Evolutionary conservation across 2,329 filamentous ascomycete genomes (phyloP), one percentile per base, ranked within the genome.

Genomic region (Apiospora arundinis): DNA sequence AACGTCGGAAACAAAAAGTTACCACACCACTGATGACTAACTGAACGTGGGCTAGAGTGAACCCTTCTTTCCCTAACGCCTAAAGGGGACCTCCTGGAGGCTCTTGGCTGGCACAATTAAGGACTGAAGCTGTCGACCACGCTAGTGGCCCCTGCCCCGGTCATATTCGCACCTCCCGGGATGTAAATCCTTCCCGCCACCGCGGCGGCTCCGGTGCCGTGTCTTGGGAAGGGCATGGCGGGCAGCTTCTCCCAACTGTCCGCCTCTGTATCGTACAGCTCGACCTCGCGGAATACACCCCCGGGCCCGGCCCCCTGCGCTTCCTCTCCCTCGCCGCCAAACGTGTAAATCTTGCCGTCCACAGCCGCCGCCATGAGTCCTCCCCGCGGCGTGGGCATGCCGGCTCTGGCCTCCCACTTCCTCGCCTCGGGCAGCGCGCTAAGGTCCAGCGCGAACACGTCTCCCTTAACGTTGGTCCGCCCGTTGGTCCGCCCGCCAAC

Each of bases 331-430:
- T 63, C 56, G 56, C 56, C 56, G 18, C 56, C 56, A 14, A 63
- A 63, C 32, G 56, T 63, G 32, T 63, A 63, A 28, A 63, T 23
- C 56, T 40, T 63, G 56, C 56, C 32, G 56, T 12, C 32, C 18
- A 63, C 56, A 18, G 56, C 56, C 18, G 32, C 56, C 28, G 56
- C 56, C 56, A 63, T 63, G 18, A 63, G 56, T 21, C 56, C 56
- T 21, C 56, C 56, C 32, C 56, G 32, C 9, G 56, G 56, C 56
- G 56, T 63, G 4, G 32, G 56, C 56, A 63, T n/a, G 32, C 32
- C 9, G 32, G 28, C 56, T 32, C 23, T 63, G 3, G 21, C 8
- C 56, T 14, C 32, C 56, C 56, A 63, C 32, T 1, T 12, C 18
- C 56, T 0, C 32, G 56, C 56, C 32, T 63, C 32, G 32, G 56